Base-by-base conservation (phyloP, 2,329 filamentous ascomycete species). In the Leptographium lundbergii region DNA sequence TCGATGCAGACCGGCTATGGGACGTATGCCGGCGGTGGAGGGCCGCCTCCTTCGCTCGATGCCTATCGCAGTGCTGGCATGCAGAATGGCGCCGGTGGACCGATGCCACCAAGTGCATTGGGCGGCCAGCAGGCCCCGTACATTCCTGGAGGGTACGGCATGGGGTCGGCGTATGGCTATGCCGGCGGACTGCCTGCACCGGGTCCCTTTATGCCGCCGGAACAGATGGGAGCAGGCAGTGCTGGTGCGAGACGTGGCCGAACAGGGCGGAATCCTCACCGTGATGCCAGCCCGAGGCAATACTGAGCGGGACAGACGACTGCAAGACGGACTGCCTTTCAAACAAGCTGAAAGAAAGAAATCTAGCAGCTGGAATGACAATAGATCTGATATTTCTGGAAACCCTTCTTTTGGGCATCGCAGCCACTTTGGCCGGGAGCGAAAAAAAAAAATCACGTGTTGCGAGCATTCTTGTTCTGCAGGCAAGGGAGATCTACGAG, bases 201-300 rank as follows among this genome's bases (percentile, higher is more conserved):
- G 34, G 10, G 22, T 71, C 76, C 74, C 22, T 82, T 80, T 65
- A 73, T 79, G 72, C 76, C 77, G 72, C 76, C 77, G 63, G 80
- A 83, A 66, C 79, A 81, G 64, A 79, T 80, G 65, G 75, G 74
- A 64, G 81, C 79, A 69, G 68, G 73, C 62, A 74, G 81, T 69
- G 77, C 74, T 64, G 81, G 80, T 69, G 69, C 72, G 63, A 73
- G 81, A 69, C 78, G 82, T 65, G 81, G 81, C 70, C 78, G 82
- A 67, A 80, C 82, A 77, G 74, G 80, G 70, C 69, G 70, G 25
- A 63, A 61, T 48, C 59, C 36, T 45, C 57, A 62, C 27, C 62
- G 61, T 27, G 62, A 63, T 27, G 57, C 53, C 53, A 64, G 61
- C 48, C 60, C 63, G 24, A 60, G 63, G 27, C 61, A 63, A 10